Percentiles rank a stretch among this genome's conserved stretches.
These are phyloP conservation scores for Myriangium duriaei DNA, from an alignment of 2,329 filamentous ascomycete species.

Conservation along the genomic window DNA sequence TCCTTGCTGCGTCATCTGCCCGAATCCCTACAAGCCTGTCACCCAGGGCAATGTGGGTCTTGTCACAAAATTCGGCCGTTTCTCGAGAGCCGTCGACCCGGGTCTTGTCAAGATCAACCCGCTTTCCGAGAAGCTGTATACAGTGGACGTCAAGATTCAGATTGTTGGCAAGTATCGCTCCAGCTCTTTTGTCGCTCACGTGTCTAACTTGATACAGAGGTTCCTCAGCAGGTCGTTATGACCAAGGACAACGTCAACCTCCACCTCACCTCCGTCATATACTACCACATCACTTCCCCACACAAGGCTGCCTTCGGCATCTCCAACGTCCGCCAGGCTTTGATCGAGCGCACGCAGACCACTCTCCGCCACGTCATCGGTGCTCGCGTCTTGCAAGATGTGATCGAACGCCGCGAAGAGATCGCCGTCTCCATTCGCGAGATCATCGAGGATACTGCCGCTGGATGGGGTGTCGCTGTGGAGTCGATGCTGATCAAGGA, in stretches of 20 bases:
- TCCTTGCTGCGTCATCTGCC: conserved; percentile 82
- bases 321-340: conserved; percentile 84
- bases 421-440: conserved; percentile 89
- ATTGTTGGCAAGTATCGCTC: conserved; percentile 51
- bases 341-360: conserved; percentile 94
- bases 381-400: conserved; percentile 88
- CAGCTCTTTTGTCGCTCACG: background rate
- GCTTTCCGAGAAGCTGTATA: conserved; percentile 74
- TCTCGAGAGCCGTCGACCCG: conserved; percentile 91
- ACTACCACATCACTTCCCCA: conserved; percentile 92
- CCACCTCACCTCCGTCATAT: conserved; percentile 90
- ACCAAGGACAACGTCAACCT: conserved; percentile 98
- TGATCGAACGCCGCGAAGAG: conserved; percentile 96
- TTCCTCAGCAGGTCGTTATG: conserved; percentile 95
- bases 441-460: conserved; percentile 92
- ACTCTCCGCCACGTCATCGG: conserved; percentile 94
- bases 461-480: conserved; percentile 88
- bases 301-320: conserved; percentile 98
- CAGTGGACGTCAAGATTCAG: conserved; percentile 98
- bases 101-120: conserved; percentile 97
- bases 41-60: conserved; percentile 88
- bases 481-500: conserved; percentile 99
- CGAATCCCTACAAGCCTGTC: conserved; percentile 92
- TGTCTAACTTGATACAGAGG: conserved; percentile 41
- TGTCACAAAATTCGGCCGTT: conserved; percentile 88